phyloP scores from a whole-genome alignment of 805 yeast species.

The Debaryomyces maramus region DNA sequence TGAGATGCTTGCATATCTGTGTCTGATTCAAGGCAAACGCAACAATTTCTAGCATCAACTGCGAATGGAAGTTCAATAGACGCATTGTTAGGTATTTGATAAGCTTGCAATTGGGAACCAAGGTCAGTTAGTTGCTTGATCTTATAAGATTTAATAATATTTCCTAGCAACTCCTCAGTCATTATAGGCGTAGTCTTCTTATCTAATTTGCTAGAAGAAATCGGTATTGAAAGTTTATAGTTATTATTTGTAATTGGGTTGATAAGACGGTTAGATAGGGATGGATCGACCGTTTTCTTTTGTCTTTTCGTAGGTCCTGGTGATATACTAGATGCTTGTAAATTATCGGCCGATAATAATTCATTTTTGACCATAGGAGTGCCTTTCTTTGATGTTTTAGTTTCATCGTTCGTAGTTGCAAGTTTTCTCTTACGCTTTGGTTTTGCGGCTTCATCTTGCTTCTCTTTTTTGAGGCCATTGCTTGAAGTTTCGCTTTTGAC shows the following conservation, averaged over 20 bases:
- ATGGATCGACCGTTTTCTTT: conserved; percentile 6
- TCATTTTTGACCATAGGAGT: conserved; percentile 7
- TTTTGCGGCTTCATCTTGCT: not conserved
- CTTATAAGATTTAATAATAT: conserved; percentile 18
- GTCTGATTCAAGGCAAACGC: conserved; percentile 53
- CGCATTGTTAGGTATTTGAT: conserved; percentile 17
- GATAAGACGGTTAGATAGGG: conserved; percentile 10
- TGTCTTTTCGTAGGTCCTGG: conserved; percentile 9
- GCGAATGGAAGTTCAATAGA: conserved; percentile 19
- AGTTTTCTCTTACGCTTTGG: not conserved
- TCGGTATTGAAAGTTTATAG: conserved; percentile 17
- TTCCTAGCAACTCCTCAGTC: conserved; percentile 4
- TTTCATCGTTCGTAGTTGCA: not conserved
- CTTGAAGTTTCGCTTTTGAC: no score
- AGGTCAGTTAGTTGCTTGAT: conserved; percentile 29
- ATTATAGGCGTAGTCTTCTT: conserved; percentile 16
- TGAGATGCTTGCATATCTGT: conserved; percentile 20
- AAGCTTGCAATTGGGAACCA: conserved; percentile 17
- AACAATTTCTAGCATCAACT: conserved; percentile 44
- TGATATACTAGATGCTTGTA: not conserved
- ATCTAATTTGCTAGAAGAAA: conserved; percentile 15
- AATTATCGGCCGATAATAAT: not conserved
- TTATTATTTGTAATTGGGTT: conserved; percentile 23
- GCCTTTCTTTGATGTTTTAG: conserved; percentile 1
- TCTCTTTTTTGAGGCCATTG: no score